A percentile compares a stretch with the other conserved stretches of the same genome.
phyloP scores from a whole-genome alignment of 257 asterid species.

The Eustoma russellianum region DNA sequence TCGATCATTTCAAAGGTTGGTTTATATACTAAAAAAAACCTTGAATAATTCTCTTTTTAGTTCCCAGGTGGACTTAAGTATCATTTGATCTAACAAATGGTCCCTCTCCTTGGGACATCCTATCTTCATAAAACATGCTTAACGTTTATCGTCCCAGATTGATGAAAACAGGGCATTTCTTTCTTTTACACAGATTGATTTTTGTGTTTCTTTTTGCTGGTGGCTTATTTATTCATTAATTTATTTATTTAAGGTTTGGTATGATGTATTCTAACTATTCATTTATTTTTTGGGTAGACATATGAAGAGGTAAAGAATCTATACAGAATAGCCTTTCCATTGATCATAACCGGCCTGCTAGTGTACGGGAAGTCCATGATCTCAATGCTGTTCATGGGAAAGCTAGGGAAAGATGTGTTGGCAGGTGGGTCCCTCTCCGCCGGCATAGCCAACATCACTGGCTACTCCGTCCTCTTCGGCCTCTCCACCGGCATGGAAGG shows the following conservation, averaged over 20 bases:
- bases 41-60: not conserved
- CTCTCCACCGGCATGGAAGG: conserved; percentile 69
- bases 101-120: not conserved
- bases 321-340: conserved; percentile 50
- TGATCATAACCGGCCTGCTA: conserved; percentile 54
- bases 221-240: too few relatives aligned
- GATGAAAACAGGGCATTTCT: too few relatives aligned
- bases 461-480: conserved; percentile 64
- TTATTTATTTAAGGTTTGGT: too few relatives aligned
- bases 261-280: too few relatives aligned
- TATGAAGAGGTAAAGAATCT: conserved; percentile 45
- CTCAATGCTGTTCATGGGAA: conserved; percentile 61
- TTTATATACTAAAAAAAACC: too few relatives aligned
- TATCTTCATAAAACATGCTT: too few relatives aligned
- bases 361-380: conserved; percentile 49
- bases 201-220: too few relatives aligned
- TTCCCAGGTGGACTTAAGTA: too few relatives aligned
- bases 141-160: too few relatives aligned
- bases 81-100: not conserved
- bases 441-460: conserved; percentile 67
- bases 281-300: conserved; percentile 18
- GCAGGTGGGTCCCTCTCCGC: conserved; percentile 75
- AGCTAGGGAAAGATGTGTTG: conserved; percentile 46
- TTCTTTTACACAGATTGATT: too few relatives aligned
- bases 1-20: conserved; percentile 34